Evolutionary conservation across 2,329 filamentous ascomycete species (phyloP), one percentile per base, ranked within the genome.

Genomic region (Celoporthe dispersa): DNA sequence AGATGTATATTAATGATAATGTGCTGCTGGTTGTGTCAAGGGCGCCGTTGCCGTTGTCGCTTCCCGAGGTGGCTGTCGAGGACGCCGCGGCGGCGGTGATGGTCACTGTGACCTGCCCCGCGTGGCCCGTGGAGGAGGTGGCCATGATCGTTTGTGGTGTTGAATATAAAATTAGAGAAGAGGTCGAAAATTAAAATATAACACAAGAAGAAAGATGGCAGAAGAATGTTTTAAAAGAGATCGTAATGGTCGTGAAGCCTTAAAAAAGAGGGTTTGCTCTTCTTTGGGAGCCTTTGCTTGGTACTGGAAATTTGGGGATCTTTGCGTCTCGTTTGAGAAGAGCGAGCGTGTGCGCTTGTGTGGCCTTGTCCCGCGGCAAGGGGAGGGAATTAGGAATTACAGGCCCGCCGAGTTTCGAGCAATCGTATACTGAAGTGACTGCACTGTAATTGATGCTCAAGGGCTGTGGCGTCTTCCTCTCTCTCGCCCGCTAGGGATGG

Each of bases 101-200:
- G 25, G 70, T 71, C n/a, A 68, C 68, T 3, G 70, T 71, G 65
- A 71, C 64, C 39, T 67, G 66, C 19, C 66, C 66, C 28, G 37
- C 41, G 22, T 61, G 39, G 11, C 28, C 41, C 28, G 44, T 48
- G 22, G 66, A 28, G 19, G 41, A 14, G 39, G 39, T 53, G 57
- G 66, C 57, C 66, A 67, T 67, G n/a, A n/a, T 48, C 22, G 19
- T 48, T n/a, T 2, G 55, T 31, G 16, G 7, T 28, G 22, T 7
- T 5, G 12, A 14, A 14, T 62, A 61, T 51, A 61, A 48, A 53
- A 25, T 64, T n/a, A 63, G 2, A 48, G 3, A 31, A 41, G 22
- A 7, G 22, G 39, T 14, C 6, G 59, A 63, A 41, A 25, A 62
- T 25, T 22, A 39, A n/a, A 3, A 14, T 7, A 39, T 41, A 9